Evolutionary conservation across 768 basidiomycete species (phyloP).

Genomic region (Mycena rosella): DNA sequence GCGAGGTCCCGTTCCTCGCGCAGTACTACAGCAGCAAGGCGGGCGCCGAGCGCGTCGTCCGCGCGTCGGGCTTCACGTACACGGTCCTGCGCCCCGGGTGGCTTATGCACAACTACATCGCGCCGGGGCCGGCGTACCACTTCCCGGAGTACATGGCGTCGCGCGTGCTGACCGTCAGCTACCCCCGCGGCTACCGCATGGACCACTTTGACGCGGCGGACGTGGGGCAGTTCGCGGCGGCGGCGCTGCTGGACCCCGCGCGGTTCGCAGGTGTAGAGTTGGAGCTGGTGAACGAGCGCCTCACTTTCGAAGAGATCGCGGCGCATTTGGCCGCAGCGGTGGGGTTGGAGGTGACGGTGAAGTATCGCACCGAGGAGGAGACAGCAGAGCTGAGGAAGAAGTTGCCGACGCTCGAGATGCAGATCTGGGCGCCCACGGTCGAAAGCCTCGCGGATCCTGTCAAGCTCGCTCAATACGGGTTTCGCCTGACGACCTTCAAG

Average conservation of each 20-base stretch:
- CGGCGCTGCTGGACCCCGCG: conserved; percentile 25
- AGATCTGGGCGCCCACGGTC: conserved; percentile 6
- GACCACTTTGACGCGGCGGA: conserved; percentile 28
- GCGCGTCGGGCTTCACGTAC: conserved; percentile 32
- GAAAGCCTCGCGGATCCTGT: not conserved
- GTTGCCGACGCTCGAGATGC: conserved; percentile 22
- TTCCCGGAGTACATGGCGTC: conserved; percentile 23
- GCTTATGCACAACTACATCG: conserved; percentile 34
- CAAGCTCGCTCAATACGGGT: conserved; percentile 20
- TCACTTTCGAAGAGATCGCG: conserved; percentile 32
- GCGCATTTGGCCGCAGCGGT: conserved; percentile 12
- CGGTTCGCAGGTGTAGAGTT: conserved; percentile 22
- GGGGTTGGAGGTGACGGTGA: conserved; percentile 29
- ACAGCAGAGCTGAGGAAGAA: conserved; percentile 14
- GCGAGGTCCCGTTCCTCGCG: conserved; percentile 20
- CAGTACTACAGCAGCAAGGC: conserved; percentile 33
- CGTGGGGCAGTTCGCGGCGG: conserved; percentile 28
- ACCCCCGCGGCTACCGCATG: conserved; percentile 14
- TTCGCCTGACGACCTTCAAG: conserved; percentile 24
- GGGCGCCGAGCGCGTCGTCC: conserved; percentile 25
- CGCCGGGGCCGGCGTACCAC: conserved; percentile 1
- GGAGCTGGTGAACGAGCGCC: conserved; percentile 15
- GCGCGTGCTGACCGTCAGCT: conserved; percentile 30
- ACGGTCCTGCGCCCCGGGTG: conserved; percentile 32
- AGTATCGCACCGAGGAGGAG: conserved; percentile 26